Evolutionary conservation across 306 rosid genomes (phyloP), one percentile per base, ranked within the genome.

Genomic region (Bauhinia variegata): DNA sequence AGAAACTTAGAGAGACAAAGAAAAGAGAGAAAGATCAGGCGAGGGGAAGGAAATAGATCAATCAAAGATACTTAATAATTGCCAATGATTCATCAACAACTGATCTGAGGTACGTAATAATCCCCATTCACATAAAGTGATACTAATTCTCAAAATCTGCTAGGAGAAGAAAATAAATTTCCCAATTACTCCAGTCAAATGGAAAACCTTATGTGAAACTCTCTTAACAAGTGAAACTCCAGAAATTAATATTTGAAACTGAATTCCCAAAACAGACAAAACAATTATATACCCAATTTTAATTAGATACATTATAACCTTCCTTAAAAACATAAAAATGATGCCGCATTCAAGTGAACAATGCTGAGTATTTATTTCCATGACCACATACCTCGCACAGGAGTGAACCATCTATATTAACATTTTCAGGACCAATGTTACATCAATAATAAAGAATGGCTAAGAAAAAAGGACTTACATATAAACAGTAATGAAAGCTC

Each of bases 21-120:
- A 14, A 28, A 54, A 33, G 11, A 52, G 52, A 14, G 34, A 41
- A 67, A 52, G 54, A 15, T 10, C 34, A 49, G 34, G 57, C 30
- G 23, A 30, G 36, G 54, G 38, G 30, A 3, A 33, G 52, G 30
- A 46, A 41, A 64, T 39, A 43, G 61, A 18, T 47, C 38, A 50
- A 41, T 17, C n/a, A 64, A 37, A 30, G 44, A 49, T 41, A 41
- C 37, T 41, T 46, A 50, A 49, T 41, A 28, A 71, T 71, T 50
- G 50, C 23, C 37, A 70, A 60, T 15, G 32, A 37, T 61, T 50
- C 36, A 51, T 71, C 42, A 71, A 64, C 50, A 56, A 6, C 65
- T 30, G 11, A 30, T 56, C 62, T 44, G 50, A 14, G 7, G 0
- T 9, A 2, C 6, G 9, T 46, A 14, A 16, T 65, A 57, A 38